Evolutionary conservation across 2,329 filamentous ascomycete species (phyloP).

Genomic region (Alternaria triticimaculans): DNA sequence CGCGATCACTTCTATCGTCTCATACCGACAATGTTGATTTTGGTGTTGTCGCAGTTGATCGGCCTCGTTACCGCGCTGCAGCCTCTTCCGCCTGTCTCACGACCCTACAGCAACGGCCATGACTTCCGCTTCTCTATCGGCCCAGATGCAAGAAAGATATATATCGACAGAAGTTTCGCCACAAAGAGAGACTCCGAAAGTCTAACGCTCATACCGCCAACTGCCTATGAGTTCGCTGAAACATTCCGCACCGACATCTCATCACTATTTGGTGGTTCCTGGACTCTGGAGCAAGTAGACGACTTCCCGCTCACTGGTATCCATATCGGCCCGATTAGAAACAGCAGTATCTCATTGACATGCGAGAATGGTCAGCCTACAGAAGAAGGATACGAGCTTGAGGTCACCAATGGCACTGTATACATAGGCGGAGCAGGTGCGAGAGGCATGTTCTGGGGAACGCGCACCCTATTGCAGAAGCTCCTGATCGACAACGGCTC

Average conservation of each 20-base stretch:
- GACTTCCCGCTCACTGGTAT: conserved; percentile 51
- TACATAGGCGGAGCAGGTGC: conserved; percentile 53
- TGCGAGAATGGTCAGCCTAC: conserved; percentile 58
- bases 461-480: conserved; percentile 55
- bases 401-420: conserved; percentile 43
- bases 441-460: conserved; percentile 58
- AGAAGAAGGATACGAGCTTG: conserved; percentile 60
- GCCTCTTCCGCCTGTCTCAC: conserved; percentile 49
- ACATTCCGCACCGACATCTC: conserved; percentile 56
- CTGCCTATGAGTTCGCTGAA: conserved; percentile 57
- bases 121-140: conserved; percentile 31
- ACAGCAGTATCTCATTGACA: conserved; percentile 38
- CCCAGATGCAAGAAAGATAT: conserved; percentile 45
- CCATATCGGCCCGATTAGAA: conserved; percentile 49
- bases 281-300: conserved; percentile 52
- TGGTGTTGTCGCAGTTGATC: background rate
- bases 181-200: conserved; percentile 52
- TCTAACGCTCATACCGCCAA: conserved; percentile 60
- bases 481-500: conserved; percentile 47
- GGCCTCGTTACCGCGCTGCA: conserved; percentile 39
- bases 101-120: conserved; percentile 18
- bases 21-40: background rate
- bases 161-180: conserved; percentile 52
- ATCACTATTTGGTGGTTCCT: conserved; percentile 50
- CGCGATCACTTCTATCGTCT: background rate